Conservation (phyloP, 208 protist species). For the Leishmania aethiopica region DNA sequence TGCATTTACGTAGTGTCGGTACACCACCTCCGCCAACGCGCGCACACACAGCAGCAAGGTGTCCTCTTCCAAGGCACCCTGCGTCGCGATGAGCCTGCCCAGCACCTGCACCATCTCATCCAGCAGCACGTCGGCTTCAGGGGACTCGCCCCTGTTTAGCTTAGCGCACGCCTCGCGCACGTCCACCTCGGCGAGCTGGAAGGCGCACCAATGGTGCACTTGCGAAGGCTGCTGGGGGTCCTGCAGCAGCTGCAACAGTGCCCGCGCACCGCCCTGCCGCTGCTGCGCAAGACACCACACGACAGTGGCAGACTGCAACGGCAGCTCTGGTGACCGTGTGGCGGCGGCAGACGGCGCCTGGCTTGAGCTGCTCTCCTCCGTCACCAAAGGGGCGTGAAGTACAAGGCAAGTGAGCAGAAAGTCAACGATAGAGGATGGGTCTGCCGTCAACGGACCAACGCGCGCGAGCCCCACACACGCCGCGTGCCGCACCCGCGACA, state of each 20-base stretch:
- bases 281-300: constrained; percentile 63
- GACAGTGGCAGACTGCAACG: constrained; percentile 37
- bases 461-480: constrained; percentile 64
- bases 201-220: constrained; percentile 44
- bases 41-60: constrained; percentile 57
- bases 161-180: constrained; percentile 23
- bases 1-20: constrained; percentile 9
- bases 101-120: constrained; percentile 50
- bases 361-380: neutral
- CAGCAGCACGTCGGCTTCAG: constrained; percentile 26
- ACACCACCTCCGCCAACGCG: constrained; percentile 38
- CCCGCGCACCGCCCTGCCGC: constrained; percentile 42
- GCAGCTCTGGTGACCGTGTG: constrained; percentile 5
- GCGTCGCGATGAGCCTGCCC: constrained; percentile 31
- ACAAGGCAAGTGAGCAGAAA: constrained; percentile 6
- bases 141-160: constrained; percentile 5
- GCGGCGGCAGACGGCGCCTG: neutral
- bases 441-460: constrained; percentile 27
- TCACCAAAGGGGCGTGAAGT: neutral
- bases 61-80: constrained; percentile 46
- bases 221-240: constrained; percentile 19
- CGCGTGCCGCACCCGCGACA: constrained; percentile 53
- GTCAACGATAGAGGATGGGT: constrained; percentile 20
- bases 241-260: constrained; percentile 31
- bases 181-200: constrained; percentile 41